These are phyloP conservation scores for Hysterangium stoloniferum DNA, from an alignment of 768 basidiomycete genomes.

Conservation along the genomic window DNA sequence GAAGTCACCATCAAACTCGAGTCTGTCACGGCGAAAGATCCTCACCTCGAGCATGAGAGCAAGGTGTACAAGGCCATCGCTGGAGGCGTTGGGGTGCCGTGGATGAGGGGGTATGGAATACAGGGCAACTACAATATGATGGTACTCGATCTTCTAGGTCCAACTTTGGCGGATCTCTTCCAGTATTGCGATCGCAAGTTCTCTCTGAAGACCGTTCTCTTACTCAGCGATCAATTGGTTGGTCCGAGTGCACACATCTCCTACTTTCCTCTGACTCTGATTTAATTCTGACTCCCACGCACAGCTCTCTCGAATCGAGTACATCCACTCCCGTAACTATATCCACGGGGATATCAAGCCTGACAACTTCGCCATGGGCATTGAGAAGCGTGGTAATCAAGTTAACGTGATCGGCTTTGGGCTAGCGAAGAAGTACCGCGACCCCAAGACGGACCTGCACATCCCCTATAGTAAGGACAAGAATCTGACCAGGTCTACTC, in stretches of 20 bases:
- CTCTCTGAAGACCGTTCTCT: conserved; percentile 90
- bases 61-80: conserved; percentile 97
- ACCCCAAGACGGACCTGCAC: conserved; percentile 98
- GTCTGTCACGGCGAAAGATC: conserved; percentile 99
- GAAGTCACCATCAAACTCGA: conserved; percentile 99
- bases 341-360: conserved; percentile 98
- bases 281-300: conserved; percentile 6
- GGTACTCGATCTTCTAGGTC: conserved; percentile 92
- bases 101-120: conserved; percentile 90
- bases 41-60: conserved; percentile 97
- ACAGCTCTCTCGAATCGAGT: conserved; percentile 97
- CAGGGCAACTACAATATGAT: conserved; percentile 99
- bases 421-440: conserved; percentile 98
- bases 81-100: conserved; percentile 97
- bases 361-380: conserved; percentile 99
- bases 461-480: conserved; percentile 99
- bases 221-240: conserved; percentile 96
- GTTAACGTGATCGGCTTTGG: conserved; percentile 97
- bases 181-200: conserved; percentile 98
- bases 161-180: conserved; percentile 79
- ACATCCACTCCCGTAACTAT: conserved; percentile 99
- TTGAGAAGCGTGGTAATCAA: conserved; percentile 99
- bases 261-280: not conserved
- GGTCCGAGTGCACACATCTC: conserved; percentile 25
- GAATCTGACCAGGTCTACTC: conserved; percentile 97